phyloP scores from a whole-genome alignment of 192 early-diverging fungal genomes.

The Linnemannia exigua region DNA sequence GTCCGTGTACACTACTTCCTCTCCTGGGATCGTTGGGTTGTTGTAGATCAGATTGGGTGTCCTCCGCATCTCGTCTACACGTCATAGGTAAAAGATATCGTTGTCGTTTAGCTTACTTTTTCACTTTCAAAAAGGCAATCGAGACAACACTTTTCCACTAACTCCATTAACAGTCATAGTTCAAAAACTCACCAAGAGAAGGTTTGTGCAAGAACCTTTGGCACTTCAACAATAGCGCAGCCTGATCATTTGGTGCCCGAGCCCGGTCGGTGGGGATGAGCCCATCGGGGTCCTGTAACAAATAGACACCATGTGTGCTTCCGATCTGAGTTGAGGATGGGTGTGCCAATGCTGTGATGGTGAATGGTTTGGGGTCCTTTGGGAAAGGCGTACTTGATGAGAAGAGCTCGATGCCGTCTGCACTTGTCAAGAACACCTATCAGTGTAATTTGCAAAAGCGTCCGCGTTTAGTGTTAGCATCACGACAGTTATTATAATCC shows the following conservation, averaged over 20 bases:
- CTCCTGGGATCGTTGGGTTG: background rate
- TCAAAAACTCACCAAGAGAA: constrained; percentile 29
- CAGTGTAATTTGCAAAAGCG: background rate
- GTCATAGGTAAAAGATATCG: background rate
- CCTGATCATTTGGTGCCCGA: constrained; percentile 17
- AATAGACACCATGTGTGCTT: constrained; percentile 58
- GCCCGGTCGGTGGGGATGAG: constrained; percentile 14
- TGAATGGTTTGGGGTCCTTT: constrained; percentile 26
- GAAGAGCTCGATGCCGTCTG: constrained; percentile 53
- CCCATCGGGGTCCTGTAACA: constrained; percentile 39
- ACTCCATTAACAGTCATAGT: background rate
- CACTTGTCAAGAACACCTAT: constrained; percentile 52
- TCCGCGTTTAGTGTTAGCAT: background rate
- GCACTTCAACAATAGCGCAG: constrained; percentile 41
- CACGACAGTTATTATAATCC: background rate
- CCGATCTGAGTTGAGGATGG: constrained; percentile 56
- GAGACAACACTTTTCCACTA: no score
- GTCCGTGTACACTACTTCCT: constrained; percentile 56
- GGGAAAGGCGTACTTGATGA: constrained; percentile 33
- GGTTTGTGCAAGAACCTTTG: constrained; percentile 58
- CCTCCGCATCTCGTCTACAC: constrained; percentile 26
- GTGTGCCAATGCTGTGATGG: constrained; percentile 56
- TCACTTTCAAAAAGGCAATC: background rate
- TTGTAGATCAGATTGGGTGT: constrained; percentile 14
- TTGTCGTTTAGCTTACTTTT: background rate